These are phyloP conservation scores for Agaricus subrufescens DNA, from an alignment of 768 basidiomycete species.

Conservation along the genomic window DNA sequence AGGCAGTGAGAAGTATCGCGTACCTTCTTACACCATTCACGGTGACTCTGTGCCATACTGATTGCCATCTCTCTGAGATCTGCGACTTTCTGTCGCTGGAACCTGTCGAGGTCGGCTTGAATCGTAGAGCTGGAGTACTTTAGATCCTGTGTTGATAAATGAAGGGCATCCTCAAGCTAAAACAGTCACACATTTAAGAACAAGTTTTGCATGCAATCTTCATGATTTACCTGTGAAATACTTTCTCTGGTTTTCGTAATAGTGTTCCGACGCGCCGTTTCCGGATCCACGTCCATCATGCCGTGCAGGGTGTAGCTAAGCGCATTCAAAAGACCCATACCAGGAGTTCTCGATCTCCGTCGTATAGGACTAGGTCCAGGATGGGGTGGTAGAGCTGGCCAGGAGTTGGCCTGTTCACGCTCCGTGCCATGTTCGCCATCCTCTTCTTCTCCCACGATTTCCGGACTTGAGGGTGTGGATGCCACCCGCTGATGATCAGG, in stretches of 20 bases:
- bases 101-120: constrained; percentile 95
- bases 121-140: constrained; percentile 96
- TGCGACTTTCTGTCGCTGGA: constrained; percentile 97
- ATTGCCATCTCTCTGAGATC: constrained; percentile 94
- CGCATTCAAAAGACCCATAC: constrained; percentile 86
- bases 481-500: constrained; percentile 14
- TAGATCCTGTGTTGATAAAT: constrained; percentile 87
- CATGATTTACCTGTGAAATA: constrained; percentile 76
- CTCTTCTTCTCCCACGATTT: constrained; percentile 20
- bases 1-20: constrained; percentile 10
- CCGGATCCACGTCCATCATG: constrained; percentile 99
- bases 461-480: constrained; percentile 17
- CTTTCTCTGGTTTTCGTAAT: constrained; percentile 93
- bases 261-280: constrained; percentile 86
- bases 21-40: constrained; percentile 97
- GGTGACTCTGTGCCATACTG: constrained; percentile 82
- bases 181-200: not conserved
- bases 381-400: constrained; percentile 61
- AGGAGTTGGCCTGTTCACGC: constrained; percentile 28
- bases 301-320: constrained; percentile 93
- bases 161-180: constrained; percentile 93
- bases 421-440: constrained; percentile 12
- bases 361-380: constrained; percentile 70
- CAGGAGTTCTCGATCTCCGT: constrained; percentile 56
- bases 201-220: not conserved